Evolutionary conservation across 2,329 filamentous ascomycete genomes (phyloP), one percentile per base, ranked within the genome.

Genomic region (Ophiocordyceps sinensis): DNA sequence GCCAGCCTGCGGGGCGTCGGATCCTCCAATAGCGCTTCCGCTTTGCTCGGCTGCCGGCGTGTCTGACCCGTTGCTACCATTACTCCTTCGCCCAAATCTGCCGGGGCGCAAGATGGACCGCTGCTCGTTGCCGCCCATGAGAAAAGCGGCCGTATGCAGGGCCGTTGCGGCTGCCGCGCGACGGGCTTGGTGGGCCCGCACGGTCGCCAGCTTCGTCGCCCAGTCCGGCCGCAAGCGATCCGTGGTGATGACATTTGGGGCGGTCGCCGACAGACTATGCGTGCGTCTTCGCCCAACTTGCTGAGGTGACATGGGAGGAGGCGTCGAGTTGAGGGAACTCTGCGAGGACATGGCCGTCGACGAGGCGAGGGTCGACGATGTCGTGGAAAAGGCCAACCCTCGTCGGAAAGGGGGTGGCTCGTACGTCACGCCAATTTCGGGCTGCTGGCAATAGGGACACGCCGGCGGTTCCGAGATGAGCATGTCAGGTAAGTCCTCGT

Each of bases 371-470:
- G 51, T 48, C 4, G 53, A 43, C 2, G 75, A 66, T 19, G 57
- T 52, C 2, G 71, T 64, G 2, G 76, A 71, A 56, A 89, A 89
- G 1, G 75, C 67, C 28, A 98, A 63, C 1, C 91, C 91, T 47
- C 88, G 73, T 21, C 87, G 79, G 65, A 96, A 96, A 0, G 85
- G 79, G 3, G 91, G 91, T 12, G 87, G 73, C 5, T 89, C 79
- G 58, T 95, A 98, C 0, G 85, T 94, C n/a, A 98, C 83, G 37
- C 91, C 91, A 56, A 96, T 95, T 49, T 98, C 89, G 2, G 86
- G 79, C 50, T 91, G 86, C 39, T 91, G 86, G 60, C 91, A 98
- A 60, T 95, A 98, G 0, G 91, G 91, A 57, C 91, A 98, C 21
- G 81, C 77, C 1, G 91, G 85, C 3, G 91, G 85, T 55, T 96